Percentiles rank a stretch among this genome's conserved stretches.
Evolutionary conservation across 768 basidiomycete species (phyloP).

Genomic region (Arthromyces matolae): DNA sequence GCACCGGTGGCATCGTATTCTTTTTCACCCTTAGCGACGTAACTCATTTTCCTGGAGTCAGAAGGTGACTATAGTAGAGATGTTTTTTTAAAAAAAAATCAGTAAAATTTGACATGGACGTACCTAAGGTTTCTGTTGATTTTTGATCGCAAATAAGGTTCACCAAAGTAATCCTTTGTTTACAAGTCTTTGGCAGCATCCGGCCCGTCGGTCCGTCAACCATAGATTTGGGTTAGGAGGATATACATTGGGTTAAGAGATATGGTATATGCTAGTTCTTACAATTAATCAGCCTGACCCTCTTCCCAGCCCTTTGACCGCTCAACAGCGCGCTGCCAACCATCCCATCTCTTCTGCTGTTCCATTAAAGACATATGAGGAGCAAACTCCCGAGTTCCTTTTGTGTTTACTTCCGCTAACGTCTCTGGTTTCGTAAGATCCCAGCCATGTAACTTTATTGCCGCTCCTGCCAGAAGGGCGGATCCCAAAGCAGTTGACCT

Average conservation of each 20-base stretch:
- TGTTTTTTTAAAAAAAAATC: constrained; percentile 4
- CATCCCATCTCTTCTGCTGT: constrained; percentile 63
- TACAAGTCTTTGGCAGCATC: constrained; percentile 5
- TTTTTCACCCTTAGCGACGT: constrained; percentile 98
- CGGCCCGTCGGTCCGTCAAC: not conserved
- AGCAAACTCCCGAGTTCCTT: constrained; percentile 68
- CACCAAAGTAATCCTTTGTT: constrained; percentile 7
- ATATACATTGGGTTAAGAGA: not conserved
- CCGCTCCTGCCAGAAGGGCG: constrained; percentile 88
- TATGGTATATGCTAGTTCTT: not conserved
- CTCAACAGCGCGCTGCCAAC: constrained; percentile 89
- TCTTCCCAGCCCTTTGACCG: constrained; percentile 81
- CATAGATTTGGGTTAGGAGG: too few species aligned
- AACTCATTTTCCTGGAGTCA: constrained; percentile 83
- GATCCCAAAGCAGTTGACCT: constrained; percentile 95
- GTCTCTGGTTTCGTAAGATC: constrained; percentile 81
- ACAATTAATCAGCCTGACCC: constrained; percentile 31
- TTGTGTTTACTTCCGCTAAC: constrained; percentile 81
- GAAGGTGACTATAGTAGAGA: constrained; percentile 64
- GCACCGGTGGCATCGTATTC: constrained; percentile 95
- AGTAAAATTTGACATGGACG: constrained; percentile 14
- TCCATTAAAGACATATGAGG: constrained; percentile 51
- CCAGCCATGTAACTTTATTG: constrained; percentile 89
- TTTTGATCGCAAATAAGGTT: constrained; percentile 38
- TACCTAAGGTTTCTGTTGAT: constrained; percentile 49